A percentile compares a stretch with the other conserved stretches of the same genome.
Conservation (phyloP, 2,329 filamentous ascomycete genomes). For the Arthroderma sp. region DNA sequence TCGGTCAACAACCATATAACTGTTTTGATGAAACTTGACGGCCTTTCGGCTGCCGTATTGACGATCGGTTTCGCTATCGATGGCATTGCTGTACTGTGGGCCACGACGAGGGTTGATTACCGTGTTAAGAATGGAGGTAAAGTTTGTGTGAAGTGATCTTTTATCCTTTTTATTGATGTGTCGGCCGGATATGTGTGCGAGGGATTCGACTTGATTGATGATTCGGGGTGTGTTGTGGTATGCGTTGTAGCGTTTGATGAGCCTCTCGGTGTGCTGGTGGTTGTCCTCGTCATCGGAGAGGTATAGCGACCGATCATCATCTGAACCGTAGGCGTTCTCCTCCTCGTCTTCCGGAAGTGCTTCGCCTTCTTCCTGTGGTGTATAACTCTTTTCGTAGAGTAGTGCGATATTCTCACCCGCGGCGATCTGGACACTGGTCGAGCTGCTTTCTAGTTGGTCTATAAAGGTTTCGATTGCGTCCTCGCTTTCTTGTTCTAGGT, state of each 20-base stretch:
- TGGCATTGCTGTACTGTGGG: conserved; percentile 52
- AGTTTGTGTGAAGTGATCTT: conserved; percentile 52
- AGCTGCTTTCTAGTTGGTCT: conserved; percentile 68
- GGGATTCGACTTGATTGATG: conserved; percentile 43
- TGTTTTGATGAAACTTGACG: conserved; percentile 45
- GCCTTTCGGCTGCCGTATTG: conserved; percentile 50
- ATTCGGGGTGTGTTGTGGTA: conserved; percentile 53
- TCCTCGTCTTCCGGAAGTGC: conserved; percentile 32
- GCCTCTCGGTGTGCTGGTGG: conserved; percentile 24
- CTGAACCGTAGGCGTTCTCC: conserved; percentile 31
- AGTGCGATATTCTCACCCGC: conserved; percentile 71
- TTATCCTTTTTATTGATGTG: conserved; percentile 54
- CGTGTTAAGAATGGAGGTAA: conserved; percentile 52
- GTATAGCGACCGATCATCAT: conserved; percentile 28
- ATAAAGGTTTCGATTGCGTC: conserved; percentile 66
- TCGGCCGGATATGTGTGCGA: conserved; percentile 48
- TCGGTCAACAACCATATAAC: conserved; percentile 51
- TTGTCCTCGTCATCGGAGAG: conserved; percentile 20
- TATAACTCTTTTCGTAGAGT: conserved; percentile 62
- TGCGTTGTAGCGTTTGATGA: conserved; percentile 53
- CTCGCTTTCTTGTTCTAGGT: conserved; percentile 58
- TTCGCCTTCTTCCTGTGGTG: conserved; percentile 45
- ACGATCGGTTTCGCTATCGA: conserved; percentile 46
- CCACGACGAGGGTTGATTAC: conserved; percentile 55
- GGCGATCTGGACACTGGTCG: conserved; percentile 59